phyloP scores from a whole-genome alignment of 2,329 filamentous ascomycete genomes.

The Aspergillus piperis region DNA sequence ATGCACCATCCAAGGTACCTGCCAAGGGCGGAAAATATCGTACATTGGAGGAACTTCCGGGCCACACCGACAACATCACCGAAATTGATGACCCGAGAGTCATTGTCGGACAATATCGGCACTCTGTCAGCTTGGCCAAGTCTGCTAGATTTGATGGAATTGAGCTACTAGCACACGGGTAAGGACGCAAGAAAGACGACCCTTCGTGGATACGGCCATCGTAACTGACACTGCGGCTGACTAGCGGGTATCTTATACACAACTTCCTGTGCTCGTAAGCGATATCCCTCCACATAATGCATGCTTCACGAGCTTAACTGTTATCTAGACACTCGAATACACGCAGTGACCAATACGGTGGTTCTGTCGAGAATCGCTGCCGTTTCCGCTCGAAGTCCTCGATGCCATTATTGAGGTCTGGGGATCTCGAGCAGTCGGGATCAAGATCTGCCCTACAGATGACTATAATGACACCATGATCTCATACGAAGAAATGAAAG shows the following conservation, averaged over 20 bases:
- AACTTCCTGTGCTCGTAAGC: slow-evolving; percentile 1
- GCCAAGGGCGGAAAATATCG: slow-evolving; percentile 23
- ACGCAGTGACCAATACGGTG: slow-evolving; percentile 36
- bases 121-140: slow-evolving; percentile 12
- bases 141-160: slow-evolving; percentile 21
- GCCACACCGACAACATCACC: slow-evolving; percentile 18
- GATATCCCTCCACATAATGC: background rate
- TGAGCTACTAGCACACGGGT: slow-evolving; percentile 19
- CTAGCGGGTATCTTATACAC: background rate
- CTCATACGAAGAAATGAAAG: slow-evolving; percentile 19
- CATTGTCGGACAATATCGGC: slow-evolving; percentile 18
- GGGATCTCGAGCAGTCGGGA: slow-evolving; percentile 21
- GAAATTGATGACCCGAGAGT: slow-evolving; percentile 14
- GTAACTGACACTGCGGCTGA: background rate
- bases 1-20: slow-evolving; percentile 22
- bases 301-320: background rate
- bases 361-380: slow-evolving; percentile 32
- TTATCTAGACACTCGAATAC: slow-evolving; percentile 17
- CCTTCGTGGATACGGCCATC: slow-evolving; percentile 2
- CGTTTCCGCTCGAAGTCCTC: slow-evolving; percentile 35
- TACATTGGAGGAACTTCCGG: slow-evolving; percentile 17
- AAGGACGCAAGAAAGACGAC: background rate
- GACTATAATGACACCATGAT: slow-evolving; percentile 24
- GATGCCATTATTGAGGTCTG: slow-evolving; percentile 29
- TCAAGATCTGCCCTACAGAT: slow-evolving; percentile 34